Evolutionary conservation across 768 basidiomycete species (phyloP).

Genomic region (Tulasnella sp.): DNA sequence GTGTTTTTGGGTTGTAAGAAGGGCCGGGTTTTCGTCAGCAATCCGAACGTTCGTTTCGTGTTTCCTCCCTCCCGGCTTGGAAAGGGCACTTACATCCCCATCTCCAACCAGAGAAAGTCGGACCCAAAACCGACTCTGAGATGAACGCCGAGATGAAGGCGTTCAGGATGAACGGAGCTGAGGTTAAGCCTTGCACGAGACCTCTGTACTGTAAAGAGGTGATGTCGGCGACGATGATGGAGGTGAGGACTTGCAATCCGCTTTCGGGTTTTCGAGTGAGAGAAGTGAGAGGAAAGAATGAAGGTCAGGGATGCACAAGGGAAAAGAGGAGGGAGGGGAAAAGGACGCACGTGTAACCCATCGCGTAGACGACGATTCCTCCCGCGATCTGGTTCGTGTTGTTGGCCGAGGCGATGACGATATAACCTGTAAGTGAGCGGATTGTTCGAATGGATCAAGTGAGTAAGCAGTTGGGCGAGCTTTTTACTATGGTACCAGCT

Average conservation of each 20-base stretch:
- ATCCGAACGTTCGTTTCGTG: no score
- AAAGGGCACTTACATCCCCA: slow-evolving; percentile 58
- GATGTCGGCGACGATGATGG: slow-evolving; percentile 60
- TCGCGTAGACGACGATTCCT: slow-evolving; percentile 49
- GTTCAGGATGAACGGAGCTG: slow-evolving; percentile 57
- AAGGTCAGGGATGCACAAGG: no score
- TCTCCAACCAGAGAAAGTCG: slow-evolving; percentile 50
- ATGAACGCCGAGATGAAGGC: slow-evolving; percentile 64
- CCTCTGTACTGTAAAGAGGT: slow-evolving; percentile 53
- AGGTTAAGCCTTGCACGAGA: slow-evolving; percentile 46
- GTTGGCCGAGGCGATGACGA: slow-evolving; percentile 50
- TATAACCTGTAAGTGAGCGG: slow-evolving; percentile 40
- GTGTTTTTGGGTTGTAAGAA: not conserved
- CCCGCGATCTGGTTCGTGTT: slow-evolving; percentile 47
- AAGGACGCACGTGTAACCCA: slow-evolving; percentile 55
- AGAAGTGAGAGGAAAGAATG: slow-evolving; percentile 26
- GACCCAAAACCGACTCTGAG: slow-evolving; percentile 43
- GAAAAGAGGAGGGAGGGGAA: no score
- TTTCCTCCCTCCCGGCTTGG: no score
- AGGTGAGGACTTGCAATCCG: slow-evolving; percentile 59
- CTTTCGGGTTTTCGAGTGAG: slow-evolving; percentile 31
- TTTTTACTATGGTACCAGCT: slow-evolving; percentile 40
- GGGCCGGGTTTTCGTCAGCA: slow-evolving; percentile 17
- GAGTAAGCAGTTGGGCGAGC: slow-evolving; percentile 44
- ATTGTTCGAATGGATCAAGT: not conserved